Percentiles rank a stretch among this genome's conserved stretches.
phyloP scores from a whole-genome alignment of 345 rosid species.

The Pseudoturritis turrita region DNA sequence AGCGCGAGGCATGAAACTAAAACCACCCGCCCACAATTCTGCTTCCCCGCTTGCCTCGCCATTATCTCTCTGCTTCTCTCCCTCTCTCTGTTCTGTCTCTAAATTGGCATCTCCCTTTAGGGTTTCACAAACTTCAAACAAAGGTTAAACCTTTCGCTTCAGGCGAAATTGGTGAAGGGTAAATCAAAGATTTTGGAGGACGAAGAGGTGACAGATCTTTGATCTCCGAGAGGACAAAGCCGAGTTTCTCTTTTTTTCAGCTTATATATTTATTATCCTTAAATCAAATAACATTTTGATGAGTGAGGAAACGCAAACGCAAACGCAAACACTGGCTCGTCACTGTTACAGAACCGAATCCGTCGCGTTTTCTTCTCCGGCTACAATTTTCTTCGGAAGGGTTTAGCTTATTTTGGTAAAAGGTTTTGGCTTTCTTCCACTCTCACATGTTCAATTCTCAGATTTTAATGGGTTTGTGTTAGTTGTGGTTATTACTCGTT shows the following conservation, averaged over 20 bases:
- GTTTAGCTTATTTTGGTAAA: not conserved
- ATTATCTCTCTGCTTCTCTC: not conserved
- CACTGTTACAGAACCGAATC: not conserved
- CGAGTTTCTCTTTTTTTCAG: not conserved
- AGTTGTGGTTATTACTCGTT: not conserved
- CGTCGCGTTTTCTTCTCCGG: not conserved
- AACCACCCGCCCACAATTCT: slow-evolving; percentile 39
- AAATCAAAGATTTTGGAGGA: not conserved
- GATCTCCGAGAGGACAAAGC: slow-evolving; percentile 15
- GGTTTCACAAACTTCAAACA: slow-evolving; percentile 6
- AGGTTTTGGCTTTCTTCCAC: not conserved
- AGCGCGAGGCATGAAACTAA: slow-evolving; percentile 39
- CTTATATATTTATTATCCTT: not conserved
- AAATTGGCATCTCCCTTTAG: slow-evolving; percentile 12
- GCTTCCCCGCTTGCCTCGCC: slow-evolving; percentile 53
- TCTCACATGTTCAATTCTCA: not conserved
- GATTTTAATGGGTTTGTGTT: slow-evolving; percentile 1
- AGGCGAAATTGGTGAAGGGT: not conserved
- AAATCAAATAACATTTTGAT: not conserved
- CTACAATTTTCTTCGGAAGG: not conserved
- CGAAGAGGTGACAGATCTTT: slow-evolving; percentile 30
- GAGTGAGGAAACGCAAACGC: slow-evolving; percentile 6
- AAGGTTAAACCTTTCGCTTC: slow-evolving; percentile 16
- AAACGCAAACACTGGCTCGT: not conserved
- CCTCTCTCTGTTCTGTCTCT: not conserved